Percentiles rank a stretch among this genome's conserved stretches.
Evolutionary conservation across 2,329 filamentous ascomycete genomes (phyloP).

Genomic region (Aspergillus sp.): DNA sequence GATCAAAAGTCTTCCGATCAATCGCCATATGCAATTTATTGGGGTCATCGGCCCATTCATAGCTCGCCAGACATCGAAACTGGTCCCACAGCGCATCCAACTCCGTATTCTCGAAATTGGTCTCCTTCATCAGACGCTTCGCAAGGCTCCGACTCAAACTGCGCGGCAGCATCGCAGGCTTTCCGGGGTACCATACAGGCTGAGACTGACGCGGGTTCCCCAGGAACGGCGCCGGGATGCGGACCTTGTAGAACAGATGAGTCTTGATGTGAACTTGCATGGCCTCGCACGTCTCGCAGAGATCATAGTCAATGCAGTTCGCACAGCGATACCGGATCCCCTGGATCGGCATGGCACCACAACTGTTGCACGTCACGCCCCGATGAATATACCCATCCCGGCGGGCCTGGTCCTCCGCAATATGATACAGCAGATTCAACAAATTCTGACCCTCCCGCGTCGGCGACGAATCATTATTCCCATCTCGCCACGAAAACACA

Average conservation of each 20-base stretch:
- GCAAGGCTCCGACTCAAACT: slow-evolving; percentile 67
- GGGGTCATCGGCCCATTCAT: slow-evolving; percentile 78
- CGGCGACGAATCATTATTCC: slow-evolving; percentile 40
- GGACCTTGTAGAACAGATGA: slow-evolving; percentile 95
- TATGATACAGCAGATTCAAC: slow-evolving; percentile 81
- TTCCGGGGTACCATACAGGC: slow-evolving; percentile 83
- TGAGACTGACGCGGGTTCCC: slow-evolving; percentile 74
- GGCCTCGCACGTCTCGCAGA: slow-evolving; percentile 88
- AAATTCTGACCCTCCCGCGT: slow-evolving; percentile 68
- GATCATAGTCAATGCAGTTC: slow-evolving; percentile 93
- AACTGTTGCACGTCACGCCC: slow-evolving; percentile 88
- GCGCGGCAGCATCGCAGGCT: slow-evolving; percentile 68
- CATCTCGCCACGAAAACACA: slow-evolving; percentile 45
- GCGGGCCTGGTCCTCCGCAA: slow-evolving; percentile 87
- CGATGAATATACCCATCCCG: slow-evolving; percentile 88
- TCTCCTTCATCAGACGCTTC: slow-evolving; percentile 66
- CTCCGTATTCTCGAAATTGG: slow-evolving; percentile 78
- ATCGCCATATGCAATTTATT: slow-evolving; percentile 76
- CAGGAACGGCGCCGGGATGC: slow-evolving; percentile 81
- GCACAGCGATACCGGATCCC: slow-evolving; percentile 91
- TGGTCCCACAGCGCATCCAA: slow-evolving; percentile 95
- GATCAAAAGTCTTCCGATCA: slow-evolving; percentile 88
- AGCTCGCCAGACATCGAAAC: slow-evolving; percentile 89
- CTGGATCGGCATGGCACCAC: slow-evolving; percentile 81
- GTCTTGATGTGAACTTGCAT: slow-evolving; percentile 74